These are phyloP conservation scores for Lentinula lateritia DNA, from an alignment of 768 basidiomycete genomes.

Conservation along the genomic window DNA sequence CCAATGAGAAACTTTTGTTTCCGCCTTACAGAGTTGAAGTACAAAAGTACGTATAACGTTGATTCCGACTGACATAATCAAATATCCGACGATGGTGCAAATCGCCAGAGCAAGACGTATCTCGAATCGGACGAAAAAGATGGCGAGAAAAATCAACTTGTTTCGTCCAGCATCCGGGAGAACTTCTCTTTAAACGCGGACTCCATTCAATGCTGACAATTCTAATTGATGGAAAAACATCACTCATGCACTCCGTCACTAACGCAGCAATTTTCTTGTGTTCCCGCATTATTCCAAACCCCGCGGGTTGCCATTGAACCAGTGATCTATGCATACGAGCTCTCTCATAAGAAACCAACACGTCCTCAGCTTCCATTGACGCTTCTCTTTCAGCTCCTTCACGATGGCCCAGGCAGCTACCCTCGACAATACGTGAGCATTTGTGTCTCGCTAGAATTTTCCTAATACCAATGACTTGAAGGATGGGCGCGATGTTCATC, in stretches of 20 bases:
- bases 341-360: background rate
- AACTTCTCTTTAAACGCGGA: no score
- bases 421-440: slow-evolving; percentile 1
- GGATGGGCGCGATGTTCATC: slow-evolving; percentile 5
- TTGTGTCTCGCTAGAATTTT: background rate
- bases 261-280: background rate
- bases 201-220: no score
- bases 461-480: background rate
- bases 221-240: background rate
- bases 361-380: background rate
- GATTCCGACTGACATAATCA: no score
- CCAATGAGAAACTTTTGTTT: no score
- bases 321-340: background rate
- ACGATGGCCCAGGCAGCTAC: background rate
- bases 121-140: no score
- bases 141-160: no score
- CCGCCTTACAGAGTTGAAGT: no score
- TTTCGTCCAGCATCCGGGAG: no score
- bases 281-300: background rate
- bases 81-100: no score
- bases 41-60: no score
- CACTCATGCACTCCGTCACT: background rate
- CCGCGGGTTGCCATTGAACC: background rate
- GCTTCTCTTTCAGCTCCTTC: no score
- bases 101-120: no score